Evolutionary conservation across 352 stramenopile genomes (phyloP), one percentile per base, ranked within the genome.

Genomic region (Sclerospora graminicola): DNA sequence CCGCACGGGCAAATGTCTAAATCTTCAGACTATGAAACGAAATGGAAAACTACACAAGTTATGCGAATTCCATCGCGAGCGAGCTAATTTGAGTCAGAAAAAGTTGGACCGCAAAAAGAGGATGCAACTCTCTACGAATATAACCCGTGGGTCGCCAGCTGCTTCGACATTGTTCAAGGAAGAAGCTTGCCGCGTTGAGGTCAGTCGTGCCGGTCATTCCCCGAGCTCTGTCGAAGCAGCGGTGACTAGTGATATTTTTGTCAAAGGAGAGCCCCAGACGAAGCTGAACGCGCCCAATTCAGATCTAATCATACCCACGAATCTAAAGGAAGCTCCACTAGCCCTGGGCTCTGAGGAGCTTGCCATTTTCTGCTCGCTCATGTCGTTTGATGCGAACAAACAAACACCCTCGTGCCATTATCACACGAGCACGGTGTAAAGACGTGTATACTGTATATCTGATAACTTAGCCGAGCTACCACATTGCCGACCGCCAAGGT

Each of bases 91-190:
- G 42, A 89, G 87, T 60, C 78, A 89, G 50, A 87, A 87, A 61
- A 89, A 89, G 50, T 61, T 89, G 40, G 78, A 89, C 54, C 74
- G 74, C 48, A 89, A 89, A 70, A 89, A 89, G 66, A 74, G 77
- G 6, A 34, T 85, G 43, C 57, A 79, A 48, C 74, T 73, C 16
- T 57, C 57, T 19, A 54, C 52, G 24, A 13, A 31, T 23, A 18
- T 33, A 14, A 13, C 38, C 2, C 14, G 8, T 18, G 18, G 30
- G 30, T 33, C 41, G 20, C 54, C 43, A 27, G 7, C 19, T 21
- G 10, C 10, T 28, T 66, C 68, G 19, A 57, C 69, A 11, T 84
- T 55, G 15, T 72, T 59, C 13, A 51, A 79, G 30, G 63, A 81
- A 18, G 54, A 85, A 36, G 20, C 21, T 1, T 29, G 47, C 42